A percentile compares a stretch with the other conserved stretches of the same genome.
phyloP scores from a whole-genome alignment of 257 asterid genomes.

The Forsythia suspensa region DNA sequence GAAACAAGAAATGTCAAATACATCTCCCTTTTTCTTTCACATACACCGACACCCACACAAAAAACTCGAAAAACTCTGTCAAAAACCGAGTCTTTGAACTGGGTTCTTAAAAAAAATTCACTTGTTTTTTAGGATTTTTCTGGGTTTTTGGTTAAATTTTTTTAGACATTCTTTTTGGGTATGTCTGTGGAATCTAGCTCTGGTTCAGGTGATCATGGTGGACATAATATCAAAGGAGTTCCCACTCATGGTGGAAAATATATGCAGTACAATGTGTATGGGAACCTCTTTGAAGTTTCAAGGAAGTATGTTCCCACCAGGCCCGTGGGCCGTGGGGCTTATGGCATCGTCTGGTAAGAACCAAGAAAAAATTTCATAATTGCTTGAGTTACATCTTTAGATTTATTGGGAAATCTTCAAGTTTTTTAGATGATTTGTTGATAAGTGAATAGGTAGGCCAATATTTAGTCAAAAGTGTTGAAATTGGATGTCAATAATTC shows the following conservation, averaged over 20 bases:
- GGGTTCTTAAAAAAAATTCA: conserved; percentile 24
- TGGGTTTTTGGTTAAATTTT: background rate
- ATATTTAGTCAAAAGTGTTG: background rate
- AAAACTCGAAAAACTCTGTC: conserved; percentile 11
- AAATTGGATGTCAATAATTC: background rate
- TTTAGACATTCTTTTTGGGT: conserved; percentile 11
- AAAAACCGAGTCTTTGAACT: conserved; percentile 22
- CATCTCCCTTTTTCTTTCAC: conserved; percentile 32
- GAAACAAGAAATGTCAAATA: conserved; percentile 29
- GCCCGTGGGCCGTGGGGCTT: conserved; percentile 89
- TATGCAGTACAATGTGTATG: conserved; percentile 73
- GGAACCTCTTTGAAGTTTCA: conserved; percentile 75
- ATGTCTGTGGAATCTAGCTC: conserved; percentile 64
- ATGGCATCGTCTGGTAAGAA: conserved; percentile 76
- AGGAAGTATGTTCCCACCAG: conserved; percentile 67
- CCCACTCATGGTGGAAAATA: conserved; percentile 76
- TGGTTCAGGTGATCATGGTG: conserved; percentile 64
- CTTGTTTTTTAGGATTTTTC: background rate
- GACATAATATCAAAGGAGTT: conserved; percentile 54
- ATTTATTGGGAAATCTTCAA: background rate
- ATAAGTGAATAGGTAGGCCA: background rate
- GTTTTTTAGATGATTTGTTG: background rate
- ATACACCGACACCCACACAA: conserved; percentile 33
- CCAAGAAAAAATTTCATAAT: background rate
- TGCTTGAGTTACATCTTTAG: background rate